A percentile compares a stretch with the other conserved stretches of the same genome.
These are phyloP conservation scores for Curvularia hawaiiensis DNA, from an alignment of 2,329 filamentous ascomycete species.

Conservation along the genomic window DNA sequence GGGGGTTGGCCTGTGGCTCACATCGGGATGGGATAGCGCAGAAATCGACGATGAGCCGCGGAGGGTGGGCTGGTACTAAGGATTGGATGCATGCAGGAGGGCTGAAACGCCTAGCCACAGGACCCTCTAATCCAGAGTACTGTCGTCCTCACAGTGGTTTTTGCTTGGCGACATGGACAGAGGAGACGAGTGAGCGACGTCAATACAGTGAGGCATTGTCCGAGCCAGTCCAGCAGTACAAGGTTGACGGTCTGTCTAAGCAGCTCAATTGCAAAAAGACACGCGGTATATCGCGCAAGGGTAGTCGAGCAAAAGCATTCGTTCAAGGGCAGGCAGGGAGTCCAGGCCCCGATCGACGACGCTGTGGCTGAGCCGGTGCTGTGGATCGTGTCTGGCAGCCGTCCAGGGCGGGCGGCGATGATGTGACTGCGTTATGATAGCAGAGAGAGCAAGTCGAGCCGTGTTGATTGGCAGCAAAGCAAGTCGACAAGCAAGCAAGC, in stretches of 20 bases:
- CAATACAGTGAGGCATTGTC: neutral
- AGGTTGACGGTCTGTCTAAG: neutral
- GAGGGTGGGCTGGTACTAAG: constrained; percentile 28
- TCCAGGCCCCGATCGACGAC: constrained; percentile 38
- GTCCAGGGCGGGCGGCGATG: constrained; percentile 20
- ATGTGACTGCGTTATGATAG: constrained; percentile 27
- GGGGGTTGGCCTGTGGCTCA: constrained; percentile 35
- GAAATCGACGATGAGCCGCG: constrained; percentile 41
- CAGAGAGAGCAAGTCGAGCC: constrained; percentile 26
- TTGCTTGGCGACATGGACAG: neutral
- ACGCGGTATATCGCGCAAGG: neutral
- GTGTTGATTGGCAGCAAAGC: constrained; percentile 1
- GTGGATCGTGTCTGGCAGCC: constrained; percentile 24
- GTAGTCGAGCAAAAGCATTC: constrained; percentile 17
- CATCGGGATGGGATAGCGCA: constrained; percentile 22
- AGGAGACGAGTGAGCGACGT: neutral
- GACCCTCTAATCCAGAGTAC: neutral
- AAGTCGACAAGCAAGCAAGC: constrained; percentile 1
- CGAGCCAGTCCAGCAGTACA: neutral
- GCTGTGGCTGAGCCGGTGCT: constrained; percentile 27
- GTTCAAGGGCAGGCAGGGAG: constrained; percentile 2
- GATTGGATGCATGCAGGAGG: constrained; percentile 25
- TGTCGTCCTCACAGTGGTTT: neutral
- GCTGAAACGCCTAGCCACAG: constrained; percentile 16
- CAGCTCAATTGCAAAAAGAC: neutral